Conservation (phyloP, 306 rosid genomes). For the Hylodesmum podocarpum region DNA sequence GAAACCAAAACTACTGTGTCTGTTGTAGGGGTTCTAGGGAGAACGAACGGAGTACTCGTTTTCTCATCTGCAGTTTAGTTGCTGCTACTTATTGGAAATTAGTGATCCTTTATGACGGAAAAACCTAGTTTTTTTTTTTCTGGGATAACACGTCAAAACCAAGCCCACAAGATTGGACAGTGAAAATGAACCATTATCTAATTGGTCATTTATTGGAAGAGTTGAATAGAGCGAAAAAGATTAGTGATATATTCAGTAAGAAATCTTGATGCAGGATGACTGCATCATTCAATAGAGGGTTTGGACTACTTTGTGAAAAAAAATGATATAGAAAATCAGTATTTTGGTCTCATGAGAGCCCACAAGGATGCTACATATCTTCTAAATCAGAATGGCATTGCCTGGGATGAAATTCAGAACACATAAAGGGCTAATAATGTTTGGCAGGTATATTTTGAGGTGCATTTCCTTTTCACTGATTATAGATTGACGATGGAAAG, state of each 20-base stretch:
- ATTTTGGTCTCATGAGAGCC: conserved; percentile 26
- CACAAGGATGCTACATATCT: conserved; percentile 24
- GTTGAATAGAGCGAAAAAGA: conserved; percentile 36
- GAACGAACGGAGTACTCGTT: conserved; percentile 39
- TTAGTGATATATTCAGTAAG: conserved; percentile 26
- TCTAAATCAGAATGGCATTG: conserved; percentile 27
- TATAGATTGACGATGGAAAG: background rate
- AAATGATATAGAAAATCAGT: conserved; percentile 30
- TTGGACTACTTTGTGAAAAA: conserved; percentile 20
- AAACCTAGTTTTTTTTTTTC: background rate
- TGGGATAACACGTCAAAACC: background rate
- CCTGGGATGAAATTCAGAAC: conserved; percentile 22
- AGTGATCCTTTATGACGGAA: background rate
- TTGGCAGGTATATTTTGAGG: conserved; percentile 39
- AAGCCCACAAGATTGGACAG: conserved; percentile 36
- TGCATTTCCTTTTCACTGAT: conserved; percentile 16
- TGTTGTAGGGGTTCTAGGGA: conserved; percentile 31
- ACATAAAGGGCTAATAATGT: conserved; percentile 18
- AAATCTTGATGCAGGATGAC: conserved; percentile 46
- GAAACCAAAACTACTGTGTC: conserved; percentile 22
- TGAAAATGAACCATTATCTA: conserved; percentile 32
- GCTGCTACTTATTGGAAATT: background rate
- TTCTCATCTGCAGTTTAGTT: background rate
- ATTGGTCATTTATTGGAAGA: conserved; percentile 39
- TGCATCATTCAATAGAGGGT: conserved; percentile 31